Conservation (phyloP, 192 early-diverging fungal species). For the Gryganskiella cystojenkinii region DNA sequence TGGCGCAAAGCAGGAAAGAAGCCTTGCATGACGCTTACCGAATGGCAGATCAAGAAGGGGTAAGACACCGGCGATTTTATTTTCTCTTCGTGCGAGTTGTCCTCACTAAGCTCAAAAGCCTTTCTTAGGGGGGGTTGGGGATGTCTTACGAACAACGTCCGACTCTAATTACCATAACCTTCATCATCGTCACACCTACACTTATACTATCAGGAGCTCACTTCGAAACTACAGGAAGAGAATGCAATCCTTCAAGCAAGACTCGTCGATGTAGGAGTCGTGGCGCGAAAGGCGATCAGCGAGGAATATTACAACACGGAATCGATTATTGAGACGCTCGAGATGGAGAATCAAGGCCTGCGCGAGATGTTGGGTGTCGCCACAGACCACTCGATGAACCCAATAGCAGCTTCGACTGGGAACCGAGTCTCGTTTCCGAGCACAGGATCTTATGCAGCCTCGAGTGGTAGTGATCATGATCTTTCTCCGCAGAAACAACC, state of each 20-base stretch:
- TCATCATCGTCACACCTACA: not conserved
- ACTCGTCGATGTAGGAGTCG: constrained; percentile 35
- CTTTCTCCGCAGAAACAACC: not conserved
- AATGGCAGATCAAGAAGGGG: constrained; percentile 50
- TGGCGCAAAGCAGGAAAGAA: constrained; percentile 50
- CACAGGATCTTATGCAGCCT: constrained; percentile 44
- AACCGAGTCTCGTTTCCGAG: constrained; percentile 51
- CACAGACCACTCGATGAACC: constrained; percentile 10
- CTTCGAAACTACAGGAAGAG: constrained; percentile 25
- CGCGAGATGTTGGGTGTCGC: constrained; percentile 43
- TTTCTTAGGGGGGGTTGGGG: no score
- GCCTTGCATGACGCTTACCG: constrained; percentile 50
- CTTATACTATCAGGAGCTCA: constrained; percentile 18
- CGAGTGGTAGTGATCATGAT: constrained; percentile 34
- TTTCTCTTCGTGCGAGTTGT: no score
- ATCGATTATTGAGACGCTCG: constrained; percentile 38
- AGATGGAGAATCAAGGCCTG: constrained; percentile 43
- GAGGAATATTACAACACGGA: constrained; percentile 51
- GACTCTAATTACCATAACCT: no score
- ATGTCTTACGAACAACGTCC: no score
- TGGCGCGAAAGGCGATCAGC: constrained; percentile 37
- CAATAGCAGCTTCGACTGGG: constrained; percentile 15
- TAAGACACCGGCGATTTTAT: no score
- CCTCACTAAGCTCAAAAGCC: no score
- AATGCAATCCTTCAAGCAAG: constrained; percentile 35